A percentile compares a stretch with the other conserved stretches of the same genome.
These are phyloP conservation scores for Rhypophila decipiens DNA, from an alignment of 495 filamentous ascomycete species.

Conservation along the genomic window DNA sequence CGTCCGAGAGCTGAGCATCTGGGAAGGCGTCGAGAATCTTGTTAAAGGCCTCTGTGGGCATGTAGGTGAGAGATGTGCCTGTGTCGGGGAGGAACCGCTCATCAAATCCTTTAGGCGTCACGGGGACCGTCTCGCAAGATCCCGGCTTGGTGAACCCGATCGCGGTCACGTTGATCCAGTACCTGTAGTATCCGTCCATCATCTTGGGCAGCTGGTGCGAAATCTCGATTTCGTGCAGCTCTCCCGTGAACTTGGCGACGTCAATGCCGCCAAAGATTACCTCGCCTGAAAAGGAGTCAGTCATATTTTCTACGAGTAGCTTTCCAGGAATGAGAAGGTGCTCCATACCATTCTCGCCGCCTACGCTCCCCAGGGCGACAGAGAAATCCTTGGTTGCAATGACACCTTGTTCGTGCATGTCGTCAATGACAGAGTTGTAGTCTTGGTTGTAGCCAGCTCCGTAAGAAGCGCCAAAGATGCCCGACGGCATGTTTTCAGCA, in stretches of 20 bases:
- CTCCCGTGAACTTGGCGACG: slow-evolving; percentile 67
- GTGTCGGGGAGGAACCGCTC: slow-evolving; percentile 69
- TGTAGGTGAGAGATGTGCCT: slow-evolving; percentile 71
- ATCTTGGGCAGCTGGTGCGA: slow-evolving; percentile 1
- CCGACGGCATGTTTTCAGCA: slow-evolving; percentile 31
- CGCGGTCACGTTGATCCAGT: slow-evolving; percentile 34
- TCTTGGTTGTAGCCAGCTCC: slow-evolving; percentile 56
- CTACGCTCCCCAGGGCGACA: slow-evolving; percentile 44
- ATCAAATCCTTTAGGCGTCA: slow-evolving; percentile 32
- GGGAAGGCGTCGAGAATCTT: slow-evolving; percentile 51
- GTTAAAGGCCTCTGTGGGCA: slow-evolving; percentile 55
- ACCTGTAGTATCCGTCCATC: slow-evolving; percentile 19
- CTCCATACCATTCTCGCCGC: slow-evolving; percentile 7
- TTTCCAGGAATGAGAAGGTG: not conserved
- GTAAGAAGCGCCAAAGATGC: slow-evolving; percentile 60
- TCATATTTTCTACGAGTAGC: not conserved
- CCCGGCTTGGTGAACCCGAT: slow-evolving; percentile 41
- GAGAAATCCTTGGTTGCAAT: slow-evolving; percentile 70
- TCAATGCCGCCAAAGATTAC: slow-evolving; percentile 88
- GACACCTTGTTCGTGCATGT: slow-evolving; percentile 53
- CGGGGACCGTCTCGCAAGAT: slow-evolving; percentile 30
- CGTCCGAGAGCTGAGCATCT: slow-evolving; percentile 38
- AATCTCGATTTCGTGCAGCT: slow-evolving; percentile 43
- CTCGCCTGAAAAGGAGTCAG: slow-evolving; percentile 43
- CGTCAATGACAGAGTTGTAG: slow-evolving; percentile 65